Conservation (phyloP, 2,329 filamentous ascomycete species). For the Fusarium dlaminii region DNA sequence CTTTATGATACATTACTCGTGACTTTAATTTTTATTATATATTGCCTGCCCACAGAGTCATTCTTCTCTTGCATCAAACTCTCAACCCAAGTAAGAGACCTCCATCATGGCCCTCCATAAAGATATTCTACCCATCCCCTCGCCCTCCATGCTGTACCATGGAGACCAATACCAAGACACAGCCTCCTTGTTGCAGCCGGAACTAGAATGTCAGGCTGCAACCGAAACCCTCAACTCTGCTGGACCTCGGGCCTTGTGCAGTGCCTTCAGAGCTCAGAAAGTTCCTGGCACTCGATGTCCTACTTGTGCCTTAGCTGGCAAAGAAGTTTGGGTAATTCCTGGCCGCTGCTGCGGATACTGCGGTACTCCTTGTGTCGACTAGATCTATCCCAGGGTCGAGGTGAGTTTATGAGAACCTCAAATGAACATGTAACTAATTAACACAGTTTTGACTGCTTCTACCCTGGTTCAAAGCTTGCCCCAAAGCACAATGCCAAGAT, state of each 20-base stretch:
- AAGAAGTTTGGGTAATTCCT: constrained; percentile 66
- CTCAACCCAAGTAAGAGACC: neutral
- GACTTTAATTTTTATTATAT: constrained; percentile 4
- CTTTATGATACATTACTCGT: constrained; percentile 23
- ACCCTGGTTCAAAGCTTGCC: neutral
- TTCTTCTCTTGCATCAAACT: neutral
- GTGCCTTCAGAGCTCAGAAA: constrained; percentile 33
- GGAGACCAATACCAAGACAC: neutral
- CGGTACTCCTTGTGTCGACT: constrained; percentile 54
- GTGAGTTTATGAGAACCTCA: neutral
- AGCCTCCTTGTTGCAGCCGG: neutral
- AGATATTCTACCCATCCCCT: neutral
- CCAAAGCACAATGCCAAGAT: neutral
- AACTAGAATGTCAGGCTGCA: neutral
- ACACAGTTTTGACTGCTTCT: neutral
- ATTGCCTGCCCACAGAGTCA: neutral
- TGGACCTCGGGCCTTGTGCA: neutral
- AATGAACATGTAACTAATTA: neutral
- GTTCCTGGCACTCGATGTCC: constrained; percentile 63
- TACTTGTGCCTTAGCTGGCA: constrained; percentile 58
- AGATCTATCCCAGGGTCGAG: neutral
- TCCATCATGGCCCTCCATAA: constrained; percentile 21
- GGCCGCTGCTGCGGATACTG: constrained; percentile 62
- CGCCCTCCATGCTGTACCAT: neutral
- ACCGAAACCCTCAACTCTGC: neutral